These are phyloP conservation scores for Penicillium lividum DNA, from an alignment of 495 filamentous ascomycete genomes.

Conservation along the genomic window DNA sequence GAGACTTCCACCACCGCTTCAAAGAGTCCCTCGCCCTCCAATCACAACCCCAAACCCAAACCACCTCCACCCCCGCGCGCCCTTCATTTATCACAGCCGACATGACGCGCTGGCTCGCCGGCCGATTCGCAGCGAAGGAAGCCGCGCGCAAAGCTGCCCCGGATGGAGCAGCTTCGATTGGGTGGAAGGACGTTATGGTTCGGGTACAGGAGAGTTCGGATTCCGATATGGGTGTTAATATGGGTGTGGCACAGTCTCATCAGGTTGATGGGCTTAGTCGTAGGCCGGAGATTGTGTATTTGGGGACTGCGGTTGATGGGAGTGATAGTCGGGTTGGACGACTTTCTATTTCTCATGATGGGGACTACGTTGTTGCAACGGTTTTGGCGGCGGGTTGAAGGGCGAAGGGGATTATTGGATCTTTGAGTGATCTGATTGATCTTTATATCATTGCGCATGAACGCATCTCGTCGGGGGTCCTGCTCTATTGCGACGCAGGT, in stretches of 20 bases:
- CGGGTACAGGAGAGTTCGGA: slow-evolving; percentile 27
- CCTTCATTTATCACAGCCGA: slow-evolving; percentile 30
- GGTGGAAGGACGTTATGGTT: slow-evolving; percentile 45
- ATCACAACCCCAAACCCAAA: not conserved
- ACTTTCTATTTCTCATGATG: slow-evolving; percentile 61
- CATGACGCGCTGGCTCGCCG: slow-evolving; percentile 49
- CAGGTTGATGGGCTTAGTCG: slow-evolving; percentile 24
- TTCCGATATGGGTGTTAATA: not conserved
- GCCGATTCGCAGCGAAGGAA: slow-evolving; percentile 52
- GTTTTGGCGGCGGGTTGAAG: slow-evolving; percentile 44
- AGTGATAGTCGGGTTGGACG: slow-evolving; percentile 32
- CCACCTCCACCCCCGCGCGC: not conserved
- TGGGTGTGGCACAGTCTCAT: slow-evolving; percentile 1
- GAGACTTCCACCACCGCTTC: slow-evolving; percentile 43
- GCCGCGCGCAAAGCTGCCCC: slow-evolving; percentile 51
- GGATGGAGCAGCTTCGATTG: slow-evolving; percentile 37
- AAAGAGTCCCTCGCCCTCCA: slow-evolving; percentile 18
- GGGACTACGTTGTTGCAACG: slow-evolving; percentile 59
- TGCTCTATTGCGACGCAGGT: not conserved
- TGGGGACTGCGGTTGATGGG: slow-evolving; percentile 24
- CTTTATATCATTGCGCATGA: not conserved
- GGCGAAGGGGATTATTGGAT: slow-evolving; percentile 19
- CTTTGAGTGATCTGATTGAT: slow-evolving; percentile 3
- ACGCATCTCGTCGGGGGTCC: not conserved
- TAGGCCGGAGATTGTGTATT: slow-evolving; percentile 44